phyloP scores from a whole-genome alignment of 441 rosid species.

The Bruguiera hainesii region DNA sequence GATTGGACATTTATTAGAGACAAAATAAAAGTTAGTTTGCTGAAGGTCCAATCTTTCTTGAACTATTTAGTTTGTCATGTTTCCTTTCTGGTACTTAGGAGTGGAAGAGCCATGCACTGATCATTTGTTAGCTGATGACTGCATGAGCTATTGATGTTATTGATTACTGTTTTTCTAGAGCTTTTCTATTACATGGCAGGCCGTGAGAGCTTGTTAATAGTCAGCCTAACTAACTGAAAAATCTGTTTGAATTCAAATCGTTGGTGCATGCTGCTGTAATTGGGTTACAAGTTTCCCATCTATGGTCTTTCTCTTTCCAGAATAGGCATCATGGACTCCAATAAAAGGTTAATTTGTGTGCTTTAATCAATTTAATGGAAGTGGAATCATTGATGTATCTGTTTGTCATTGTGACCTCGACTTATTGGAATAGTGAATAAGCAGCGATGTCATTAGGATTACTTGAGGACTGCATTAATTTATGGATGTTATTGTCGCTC shows the following conservation, averaged over 20 bases:
- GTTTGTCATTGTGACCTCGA: background rate
- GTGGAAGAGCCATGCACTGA: background rate
- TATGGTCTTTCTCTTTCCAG: background rate
- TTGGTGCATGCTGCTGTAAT: background rate
- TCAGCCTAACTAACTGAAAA: constrained; percentile 6
- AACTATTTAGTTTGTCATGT: background rate
- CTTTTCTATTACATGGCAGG: background rate
- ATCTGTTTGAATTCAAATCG: background rate
- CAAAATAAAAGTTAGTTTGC: background rate
- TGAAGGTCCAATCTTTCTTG: background rate
- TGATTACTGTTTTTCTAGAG: background rate
- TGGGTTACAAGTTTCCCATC: background rate
- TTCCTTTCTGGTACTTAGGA: background rate
- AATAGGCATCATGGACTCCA: background rate
- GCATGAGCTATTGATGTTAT: background rate
- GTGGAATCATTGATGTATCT: background rate
- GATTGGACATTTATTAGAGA: background rate
- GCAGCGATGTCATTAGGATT: background rate
- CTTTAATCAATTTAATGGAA: constrained; percentile 11
- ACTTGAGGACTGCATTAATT: constrained; percentile 3
- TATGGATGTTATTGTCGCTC: background rate
- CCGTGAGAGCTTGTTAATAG: constrained; percentile 9
- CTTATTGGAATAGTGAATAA: constrained; percentile 6
- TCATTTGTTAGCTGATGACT: background rate
- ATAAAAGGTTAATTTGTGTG: constrained; percentile 1